These are phyloP conservation scores for Russula griseocarnosa DNA, from an alignment of 768 basidiomycete genomes.

Conservation along the genomic window DNA sequence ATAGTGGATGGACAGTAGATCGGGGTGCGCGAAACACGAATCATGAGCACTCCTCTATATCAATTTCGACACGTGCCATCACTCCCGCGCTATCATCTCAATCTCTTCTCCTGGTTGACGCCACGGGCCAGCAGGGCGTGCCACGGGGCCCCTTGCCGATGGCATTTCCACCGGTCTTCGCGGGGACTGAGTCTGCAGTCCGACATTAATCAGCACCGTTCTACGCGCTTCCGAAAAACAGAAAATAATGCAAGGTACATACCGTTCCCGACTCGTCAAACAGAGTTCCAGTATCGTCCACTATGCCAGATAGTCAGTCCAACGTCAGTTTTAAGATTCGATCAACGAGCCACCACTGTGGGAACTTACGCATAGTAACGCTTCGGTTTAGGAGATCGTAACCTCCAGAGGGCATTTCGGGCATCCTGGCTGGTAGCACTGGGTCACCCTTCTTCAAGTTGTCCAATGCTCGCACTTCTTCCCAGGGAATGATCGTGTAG, in stretches of 20 bases:
- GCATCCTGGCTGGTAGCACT: constrained; percentile 27
- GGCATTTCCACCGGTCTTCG: constrained; percentile 19
- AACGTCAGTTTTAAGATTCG: background rate
- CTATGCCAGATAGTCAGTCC: constrained; percentile 30
- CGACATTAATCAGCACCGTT: constrained; percentile 23
- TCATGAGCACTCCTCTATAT: constrained; percentile 9
- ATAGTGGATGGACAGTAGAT: constrained; percentile 7
- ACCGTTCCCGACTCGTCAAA: constrained; percentile 41
- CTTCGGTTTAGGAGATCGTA: constrained; percentile 20
- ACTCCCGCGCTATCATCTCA: constrained; percentile 29
- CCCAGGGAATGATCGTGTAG: constrained; percentile 74
- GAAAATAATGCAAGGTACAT: constrained; percentile 6
- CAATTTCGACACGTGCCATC: constrained; percentile 18
- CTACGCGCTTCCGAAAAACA: constrained; percentile 2
- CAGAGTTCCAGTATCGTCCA: constrained; percentile 42
- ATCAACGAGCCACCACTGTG: background rate
- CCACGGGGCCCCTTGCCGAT: background rate
- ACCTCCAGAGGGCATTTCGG: constrained; percentile 29
- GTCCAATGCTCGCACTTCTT: constrained; percentile 46
- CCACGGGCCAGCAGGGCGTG: constrained; percentile 5
- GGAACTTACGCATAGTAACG: constrained; percentile 12
- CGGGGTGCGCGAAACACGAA: constrained; percentile 10
- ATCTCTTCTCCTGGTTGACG: constrained; percentile 30
- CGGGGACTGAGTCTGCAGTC: constrained; percentile 21
- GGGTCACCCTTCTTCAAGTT: background rate